Base-by-base conservation (phyloP, 2,329 filamentous ascomycete species). In the Aspergillus novoparasiticus region DNA sequence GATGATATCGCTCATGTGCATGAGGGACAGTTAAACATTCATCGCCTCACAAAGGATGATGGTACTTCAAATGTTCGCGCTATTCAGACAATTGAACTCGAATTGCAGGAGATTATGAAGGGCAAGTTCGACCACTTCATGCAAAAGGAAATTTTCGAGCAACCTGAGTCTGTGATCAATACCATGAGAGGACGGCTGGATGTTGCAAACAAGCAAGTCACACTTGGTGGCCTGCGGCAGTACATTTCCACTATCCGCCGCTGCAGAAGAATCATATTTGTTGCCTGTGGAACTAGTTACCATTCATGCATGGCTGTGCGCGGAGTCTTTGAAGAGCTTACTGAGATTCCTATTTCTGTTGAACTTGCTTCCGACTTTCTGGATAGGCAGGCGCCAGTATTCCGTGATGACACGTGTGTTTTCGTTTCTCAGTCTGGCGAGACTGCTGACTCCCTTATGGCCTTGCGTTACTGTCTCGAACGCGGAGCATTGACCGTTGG, bases 31-130 rank as follows among this genome's bases (percentile, higher is more conserved):
- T 89, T 99, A 73, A 98, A 99, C 87, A 99, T 99, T 75, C 95
- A 99, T 86, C 93, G 95, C 77, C 86, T 98, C 72, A 94, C 92
- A 82, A 98, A 98, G 89, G 91, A 94, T 72, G 94, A 98, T 78
- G 94, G 94, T 71, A 94, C 91, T 77, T 96, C 93, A 82, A 97
- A 98, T 78, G 93, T 98, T 72, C 94, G 95, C 79, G 93, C 92
- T 73, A 99, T 99, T 79, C 95, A 99, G 87, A 99, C 95, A 61
- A 88, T 99, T 61, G 95, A 99, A 86, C 91, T 99, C 57, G 93
- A 99, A 86, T 90, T 99, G 69, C 95, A 99, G 85, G 94, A 99
- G 85, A 99, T 99, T 82, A 99, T 99, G 95, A 99, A 99, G 90
- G 95, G 95, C 81, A 96, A 95, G 79, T 99, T 98, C 82, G 95